Conservation (phyloP, 2,329 filamentous ascomycete genomes). For the Mycosphaerella arachidis region DNA sequence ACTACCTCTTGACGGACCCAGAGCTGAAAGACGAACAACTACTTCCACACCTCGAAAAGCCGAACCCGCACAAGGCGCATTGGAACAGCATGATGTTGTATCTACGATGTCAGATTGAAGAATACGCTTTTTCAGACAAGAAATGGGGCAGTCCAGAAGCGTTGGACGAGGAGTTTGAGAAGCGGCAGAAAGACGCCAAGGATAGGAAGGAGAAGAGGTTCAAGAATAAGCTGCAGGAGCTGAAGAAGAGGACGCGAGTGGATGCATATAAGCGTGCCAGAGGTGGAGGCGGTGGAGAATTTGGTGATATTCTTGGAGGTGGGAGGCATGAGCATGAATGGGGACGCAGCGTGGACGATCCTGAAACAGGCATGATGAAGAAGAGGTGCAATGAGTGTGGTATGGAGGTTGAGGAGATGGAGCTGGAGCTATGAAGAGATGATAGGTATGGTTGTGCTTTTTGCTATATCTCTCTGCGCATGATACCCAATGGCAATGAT, state of each 20-base stretch:
- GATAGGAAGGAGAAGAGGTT: constrained; percentile 86
- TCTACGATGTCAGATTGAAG: constrained; percentile 87
- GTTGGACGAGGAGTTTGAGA: constrained; percentile 82
- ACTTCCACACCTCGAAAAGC: constrained; percentile 78
- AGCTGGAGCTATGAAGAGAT: constrained; percentile 38
- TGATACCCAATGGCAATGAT: constrained; percentile 9
- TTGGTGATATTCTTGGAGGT: constrained; percentile 69
- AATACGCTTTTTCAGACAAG: constrained; percentile 73
- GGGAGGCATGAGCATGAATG: constrained; percentile 88
- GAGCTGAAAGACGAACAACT: constrained; percentile 86
- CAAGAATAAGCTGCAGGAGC: constrained; percentile 76
- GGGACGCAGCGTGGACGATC: constrained; percentile 55
- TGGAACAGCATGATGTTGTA: constrained; percentile 99
- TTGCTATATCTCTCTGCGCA: constrained; percentile 12
- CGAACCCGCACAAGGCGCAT: constrained; percentile 91
- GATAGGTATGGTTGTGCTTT: neutral
- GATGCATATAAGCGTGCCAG: constrained; percentile 78
- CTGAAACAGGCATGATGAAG: constrained; percentile 66
- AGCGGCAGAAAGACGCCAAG: constrained; percentile 74
- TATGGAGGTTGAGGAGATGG: constrained; percentile 64
- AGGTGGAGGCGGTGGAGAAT: constrained; percentile 51
- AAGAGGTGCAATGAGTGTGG: constrained; percentile 68
- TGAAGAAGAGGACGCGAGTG: constrained; percentile 90
- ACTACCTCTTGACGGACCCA: constrained; percentile 91
- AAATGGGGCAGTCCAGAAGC: constrained; percentile 90